These are phyloP conservation scores for Musa schizocarpa DNA, from an alignment of 176 grass and related monocot genomes.

Conservation along the genomic window DNA sequence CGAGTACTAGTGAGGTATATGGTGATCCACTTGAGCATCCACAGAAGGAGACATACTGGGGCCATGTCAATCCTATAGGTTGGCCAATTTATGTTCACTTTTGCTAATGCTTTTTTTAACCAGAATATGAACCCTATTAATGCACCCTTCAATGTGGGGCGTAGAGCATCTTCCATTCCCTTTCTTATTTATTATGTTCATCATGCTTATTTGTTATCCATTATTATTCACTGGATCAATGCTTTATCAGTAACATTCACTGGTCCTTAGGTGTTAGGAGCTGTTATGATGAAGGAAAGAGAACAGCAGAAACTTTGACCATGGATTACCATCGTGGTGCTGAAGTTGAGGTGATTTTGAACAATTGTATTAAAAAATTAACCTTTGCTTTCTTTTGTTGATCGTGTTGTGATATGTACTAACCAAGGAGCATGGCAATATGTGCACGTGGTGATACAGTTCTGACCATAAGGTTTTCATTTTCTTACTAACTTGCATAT, in stretches of 20 bases:
- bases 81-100: slow-evolving; percentile 13
- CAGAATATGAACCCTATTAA: neutral
- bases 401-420: neutral
- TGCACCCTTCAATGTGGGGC: neutral
- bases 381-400: neutral
- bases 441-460: too few species aligned
- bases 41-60: slow-evolving; percentile 94
- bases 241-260: neutral
- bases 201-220: neutral
- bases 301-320: slow-evolving; percentile 93
- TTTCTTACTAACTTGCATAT: neutral
- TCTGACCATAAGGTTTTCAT: too few species aligned
- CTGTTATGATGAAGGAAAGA: slow-evolving; percentile 95
- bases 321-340: slow-evolving; percentile 97
- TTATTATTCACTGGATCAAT: neutral
- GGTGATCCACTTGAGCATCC: slow-evolving; percentile 94
- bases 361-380: neutral
- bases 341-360: slow-evolving; percentile 62
- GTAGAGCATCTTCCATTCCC: neutral
- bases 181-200: neutral
- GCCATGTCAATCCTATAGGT: slow-evolving; percentile 97
- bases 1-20: slow-evolving; percentile 90
- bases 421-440: neutral
- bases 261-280: slow-evolving; percentile 66
- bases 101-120: neutral